Base-by-base conservation (phyloP, 352 stramenopile genomes). In the Phytophthora pluvialis region DNA sequence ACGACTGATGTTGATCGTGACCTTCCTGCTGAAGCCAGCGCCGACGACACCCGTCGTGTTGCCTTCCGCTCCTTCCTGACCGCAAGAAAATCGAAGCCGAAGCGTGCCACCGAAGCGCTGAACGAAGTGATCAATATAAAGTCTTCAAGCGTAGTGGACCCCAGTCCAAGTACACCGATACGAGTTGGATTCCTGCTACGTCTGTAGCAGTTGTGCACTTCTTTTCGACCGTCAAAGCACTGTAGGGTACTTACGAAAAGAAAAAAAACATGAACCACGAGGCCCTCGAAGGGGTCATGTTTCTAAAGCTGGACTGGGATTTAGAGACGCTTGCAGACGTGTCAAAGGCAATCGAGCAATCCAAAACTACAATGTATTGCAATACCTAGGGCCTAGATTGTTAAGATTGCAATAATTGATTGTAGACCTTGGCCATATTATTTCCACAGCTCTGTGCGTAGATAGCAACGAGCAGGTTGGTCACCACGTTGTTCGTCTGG, bases 401-500 rank as follows among this genome's bases (percentile, higher is more conserved):
- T 31, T 15, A 18, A 50, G 9, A 50, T 50, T 50, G 21, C 43
- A 50, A 50, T 50, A 21, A 50, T 50, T 50, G 43, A 50, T 50
- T 50, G 40, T 47, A n/a, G 5, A 16, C n/a, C 4, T 26, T n/a
- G n/a, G 7, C 45, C 40, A 52, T 52, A 6, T 38, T 16, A 49
- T 49, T 35, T 32, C 5, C 43, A 33, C 43, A 49, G 21, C 45
- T 28, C 45, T 52, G 29, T n/a, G n/a, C n/a, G n/a, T n/a, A n/a
- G n/a, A n/a, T n/a, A n/a, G n/a, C n/a, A n/a, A 21, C 21, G 21
- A 21, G 73, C 21, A 83, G 35, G 32, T 87, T 75, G 46, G 61
- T 70, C 4, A 81, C 44, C 3, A 67, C 75, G 13, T 80, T 71
- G 64, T 80, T 72, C 31, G 70, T 75, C 57, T 84, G 79, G 54